phyloP scores from a whole-genome alignment of 257 asterid genomes.

The Perilla frutescens region DNA sequence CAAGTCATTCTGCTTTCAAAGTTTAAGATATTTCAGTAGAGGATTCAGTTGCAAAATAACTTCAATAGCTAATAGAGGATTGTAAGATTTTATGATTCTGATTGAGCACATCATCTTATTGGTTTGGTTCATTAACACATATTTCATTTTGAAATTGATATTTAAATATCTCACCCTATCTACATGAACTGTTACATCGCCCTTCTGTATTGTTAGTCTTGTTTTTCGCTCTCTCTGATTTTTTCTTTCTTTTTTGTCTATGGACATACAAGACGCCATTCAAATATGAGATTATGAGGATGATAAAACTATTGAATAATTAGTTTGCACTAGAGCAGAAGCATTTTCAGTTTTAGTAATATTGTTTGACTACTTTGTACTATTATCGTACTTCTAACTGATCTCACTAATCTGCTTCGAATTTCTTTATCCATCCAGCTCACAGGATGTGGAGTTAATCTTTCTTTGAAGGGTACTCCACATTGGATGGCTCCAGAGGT shows the following conservation, averaged over 20 bases:
- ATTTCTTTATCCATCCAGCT: slow-evolving; percentile 52
- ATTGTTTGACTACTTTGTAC: slow-evolving; percentile 17
- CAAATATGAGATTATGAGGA: neutral
- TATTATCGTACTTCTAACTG: slow-evolving; percentile 4
- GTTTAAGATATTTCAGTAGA: neutral
- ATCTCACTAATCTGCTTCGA: slow-evolving; percentile 11
- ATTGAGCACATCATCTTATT: neutral
- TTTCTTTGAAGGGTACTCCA: slow-evolving; percentile 88
- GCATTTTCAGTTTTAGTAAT: neutral
- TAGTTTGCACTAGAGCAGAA: neutral
- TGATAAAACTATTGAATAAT: neutral
- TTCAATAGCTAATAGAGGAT: neutral
- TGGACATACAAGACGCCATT: neutral
- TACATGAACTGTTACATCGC: neutral
- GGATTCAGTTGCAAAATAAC: neutral
- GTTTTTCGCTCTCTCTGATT: neutral
- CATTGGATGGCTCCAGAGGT: slow-evolving; percentile 99
- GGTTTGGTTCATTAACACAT: neutral
- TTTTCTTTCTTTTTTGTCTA: neutral
- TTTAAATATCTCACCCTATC: neutral
- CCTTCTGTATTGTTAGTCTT: neutral
- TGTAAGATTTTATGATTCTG: neutral
- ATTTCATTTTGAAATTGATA: slow-evolving; percentile 10
- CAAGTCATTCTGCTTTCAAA: neutral
- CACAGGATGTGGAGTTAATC: slow-evolving; percentile 47